Percentiles rank a stretch among this genome's conserved stretches.
Conservation (phyloP, 2,329 filamentous ascomycete species). For the Colletotrichum filicis region DNA sequence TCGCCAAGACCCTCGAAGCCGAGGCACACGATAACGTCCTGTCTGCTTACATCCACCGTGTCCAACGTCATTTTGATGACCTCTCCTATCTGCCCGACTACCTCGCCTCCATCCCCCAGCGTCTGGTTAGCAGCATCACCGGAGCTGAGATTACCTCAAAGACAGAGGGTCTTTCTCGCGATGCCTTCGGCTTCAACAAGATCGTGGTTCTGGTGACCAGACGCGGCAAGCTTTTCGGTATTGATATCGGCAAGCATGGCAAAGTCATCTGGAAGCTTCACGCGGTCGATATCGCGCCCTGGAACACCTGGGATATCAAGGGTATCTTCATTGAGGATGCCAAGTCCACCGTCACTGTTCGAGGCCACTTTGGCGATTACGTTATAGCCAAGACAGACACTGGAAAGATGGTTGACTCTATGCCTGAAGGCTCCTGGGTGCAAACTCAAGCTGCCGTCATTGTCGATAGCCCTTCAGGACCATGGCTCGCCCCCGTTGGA, state of each 20-base stretch:
- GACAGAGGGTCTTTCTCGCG: constrained; percentile 64
- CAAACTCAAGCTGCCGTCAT: constrained; percentile 55
- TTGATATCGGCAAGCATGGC: constrained; percentile 82
- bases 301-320: constrained; percentile 72
- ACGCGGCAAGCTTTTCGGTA: constrained; percentile 80
- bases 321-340: constrained; percentile 72
- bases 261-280: constrained; percentile 80
- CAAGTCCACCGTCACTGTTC: constrained; percentile 66
- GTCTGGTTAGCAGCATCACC: constrained; percentile 73
- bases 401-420: constrained; percentile 61
- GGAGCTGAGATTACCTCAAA: constrained; percentile 62
- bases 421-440: constrained; percentile 51
- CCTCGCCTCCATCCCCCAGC: constrained; percentile 74
- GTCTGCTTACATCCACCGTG: constrained; percentile 87
- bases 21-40: constrained; percentile 86
- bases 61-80: constrained; percentile 84
- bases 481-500: constrained; percentile 65
- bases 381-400: constrained; percentile 65
- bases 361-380: constrained; percentile 70
- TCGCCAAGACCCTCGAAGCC: constrained; percentile 84
- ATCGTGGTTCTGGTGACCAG: constrained; percentile 83
- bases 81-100: constrained; percentile 81
- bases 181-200: constrained; percentile 91
- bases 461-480: constrained; percentile 63
- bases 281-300: constrained; percentile 66